Percentiles rank a stretch among this genome's conserved stretches.
Evolutionary conservation across 140 eudicot species (phyloP).

Genomic region (Erigeron philadelphicus): DNA sequence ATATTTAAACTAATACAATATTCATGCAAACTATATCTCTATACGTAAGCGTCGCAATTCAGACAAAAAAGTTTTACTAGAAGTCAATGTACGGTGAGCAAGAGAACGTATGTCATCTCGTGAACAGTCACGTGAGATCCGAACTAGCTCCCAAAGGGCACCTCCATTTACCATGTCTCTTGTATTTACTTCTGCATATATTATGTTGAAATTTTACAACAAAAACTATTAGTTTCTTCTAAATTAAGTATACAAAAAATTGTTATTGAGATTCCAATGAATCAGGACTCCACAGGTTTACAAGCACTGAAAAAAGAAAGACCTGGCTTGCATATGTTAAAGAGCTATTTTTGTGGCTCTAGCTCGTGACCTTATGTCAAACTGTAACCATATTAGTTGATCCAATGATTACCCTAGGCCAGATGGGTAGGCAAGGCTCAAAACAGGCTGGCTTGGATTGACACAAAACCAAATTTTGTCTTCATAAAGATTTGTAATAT

Average conservation of each 20-base stretch:
- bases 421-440: not conserved
- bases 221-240: not conserved
- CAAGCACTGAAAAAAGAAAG: not conserved
- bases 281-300: not conserved
- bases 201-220: not conserved
- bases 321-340: not conserved
- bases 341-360: not conserved
- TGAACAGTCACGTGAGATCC: slow-evolving; percentile 91
- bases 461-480: not conserved
- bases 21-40: slow-evolving; percentile 36
- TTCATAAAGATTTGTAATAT: not conserved
- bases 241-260: not conserved
- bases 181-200: slow-evolving; percentile 66
- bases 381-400: not conserved
- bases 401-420: not conserved
- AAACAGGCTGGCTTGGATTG: not conserved
- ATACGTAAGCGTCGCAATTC: slow-evolving; percentile 70
- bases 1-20: not conserved
- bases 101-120: slow-evolving; percentile 88
- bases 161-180: slow-evolving; percentile 90
- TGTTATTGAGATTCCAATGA: not conserved
- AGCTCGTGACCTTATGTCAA: not conserved
- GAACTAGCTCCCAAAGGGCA: slow-evolving; percentile 95
- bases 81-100: slow-evolving; percentile 74
- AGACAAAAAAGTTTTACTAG: slow-evolving; percentile 63